A percentile compares a stretch with the other conserved stretches of the same genome.
These are phyloP conservation scores for Inga oerstediana DNA, from an alignment of 306 rosid genomes.

Conservation along the genomic window DNA sequence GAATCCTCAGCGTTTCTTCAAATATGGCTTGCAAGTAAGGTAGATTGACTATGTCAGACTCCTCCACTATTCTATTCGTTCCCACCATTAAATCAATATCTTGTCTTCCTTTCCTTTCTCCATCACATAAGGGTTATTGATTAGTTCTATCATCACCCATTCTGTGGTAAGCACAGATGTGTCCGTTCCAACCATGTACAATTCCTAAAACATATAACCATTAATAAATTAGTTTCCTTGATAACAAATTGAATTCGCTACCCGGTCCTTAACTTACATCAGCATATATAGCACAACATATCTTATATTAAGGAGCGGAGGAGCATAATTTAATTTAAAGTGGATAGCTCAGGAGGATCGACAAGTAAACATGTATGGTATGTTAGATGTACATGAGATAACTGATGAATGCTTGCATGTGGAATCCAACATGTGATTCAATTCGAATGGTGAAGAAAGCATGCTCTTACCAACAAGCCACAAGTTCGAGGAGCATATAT, in stretches of 20 bases:
- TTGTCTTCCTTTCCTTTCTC: conserved; percentile 66
- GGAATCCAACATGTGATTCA: too few relatives aligned
- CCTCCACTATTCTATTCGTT: conserved; percentile 47
- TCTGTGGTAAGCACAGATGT: conserved; percentile 50
- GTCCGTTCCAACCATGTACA: conserved; percentile 59
- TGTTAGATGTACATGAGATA: too few relatives aligned
- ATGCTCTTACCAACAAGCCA: too few relatives aligned
- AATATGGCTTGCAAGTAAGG: conserved; percentile 67
- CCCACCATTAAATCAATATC: conserved; percentile 52
- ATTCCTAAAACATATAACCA: conserved; percentile 39
- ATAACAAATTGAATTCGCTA: background rate
- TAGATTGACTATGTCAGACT: conserved; percentile 60
- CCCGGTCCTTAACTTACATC: too few relatives aligned
- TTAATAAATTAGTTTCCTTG: background rate
- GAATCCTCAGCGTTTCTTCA: conserved; percentile 76
- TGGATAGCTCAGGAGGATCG: background rate
- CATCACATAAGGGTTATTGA: conserved; percentile 61
- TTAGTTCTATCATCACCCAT: conserved; percentile 65
- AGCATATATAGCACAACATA: too few relatives aligned
- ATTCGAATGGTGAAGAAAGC: too few relatives aligned
- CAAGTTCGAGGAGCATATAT: too few relatives aligned
- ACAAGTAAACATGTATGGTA: background rate
- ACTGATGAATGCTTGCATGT: too few relatives aligned
- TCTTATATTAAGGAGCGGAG: too few relatives aligned
- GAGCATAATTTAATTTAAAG: background rate